Evolutionary conservation across 331 rosid genomes (phyloP).

Genomic region (Prunus yedoensis): DNA sequence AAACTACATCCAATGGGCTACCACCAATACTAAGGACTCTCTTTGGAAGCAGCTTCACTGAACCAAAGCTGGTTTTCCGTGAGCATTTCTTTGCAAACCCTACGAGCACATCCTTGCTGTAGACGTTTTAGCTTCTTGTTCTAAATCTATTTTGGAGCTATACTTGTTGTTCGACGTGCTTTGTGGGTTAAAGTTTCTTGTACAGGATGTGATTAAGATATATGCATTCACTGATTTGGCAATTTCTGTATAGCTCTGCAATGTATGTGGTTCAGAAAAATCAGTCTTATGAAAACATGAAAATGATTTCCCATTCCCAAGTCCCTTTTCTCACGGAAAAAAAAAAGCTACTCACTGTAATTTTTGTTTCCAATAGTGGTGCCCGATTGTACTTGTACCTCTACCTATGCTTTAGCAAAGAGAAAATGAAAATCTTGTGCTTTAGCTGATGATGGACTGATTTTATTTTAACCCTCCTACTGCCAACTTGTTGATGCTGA

Average conservation of each 20-base stretch:
- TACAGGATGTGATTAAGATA: conserved; percentile 7
- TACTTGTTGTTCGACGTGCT: background rate
- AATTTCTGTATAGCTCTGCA: conserved; percentile 4
- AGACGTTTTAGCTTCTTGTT: conserved; percentile 17
- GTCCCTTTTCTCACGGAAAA: no score
- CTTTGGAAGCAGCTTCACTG: conserved; percentile 44
- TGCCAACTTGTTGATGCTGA: no score
- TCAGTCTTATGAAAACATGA: background rate
- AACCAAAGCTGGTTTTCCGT: conserved; percentile 41
- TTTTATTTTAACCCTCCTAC: no score
- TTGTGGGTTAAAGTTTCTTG: conserved; percentile 4
- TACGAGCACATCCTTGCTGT: conserved; percentile 64
- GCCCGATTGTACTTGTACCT: no score
- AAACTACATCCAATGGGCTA: conserved; percentile 36
- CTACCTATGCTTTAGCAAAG: no score
- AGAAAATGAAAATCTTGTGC: no score
- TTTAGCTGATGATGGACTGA: no score
- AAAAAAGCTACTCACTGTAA: no score
- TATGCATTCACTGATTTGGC: no score
- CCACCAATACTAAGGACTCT: conserved; percentile 58
- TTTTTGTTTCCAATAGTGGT: no score
- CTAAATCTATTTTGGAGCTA: background rate
- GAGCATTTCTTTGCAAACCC: conserved; percentile 86
- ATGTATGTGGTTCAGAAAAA: background rate
- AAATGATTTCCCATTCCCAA: no score